Percentiles rank a stretch among this genome's conserved stretches.
Evolutionary conservation across 345 rosid genomes (phyloP).

Genomic region (Lepidium didymum): DNA sequence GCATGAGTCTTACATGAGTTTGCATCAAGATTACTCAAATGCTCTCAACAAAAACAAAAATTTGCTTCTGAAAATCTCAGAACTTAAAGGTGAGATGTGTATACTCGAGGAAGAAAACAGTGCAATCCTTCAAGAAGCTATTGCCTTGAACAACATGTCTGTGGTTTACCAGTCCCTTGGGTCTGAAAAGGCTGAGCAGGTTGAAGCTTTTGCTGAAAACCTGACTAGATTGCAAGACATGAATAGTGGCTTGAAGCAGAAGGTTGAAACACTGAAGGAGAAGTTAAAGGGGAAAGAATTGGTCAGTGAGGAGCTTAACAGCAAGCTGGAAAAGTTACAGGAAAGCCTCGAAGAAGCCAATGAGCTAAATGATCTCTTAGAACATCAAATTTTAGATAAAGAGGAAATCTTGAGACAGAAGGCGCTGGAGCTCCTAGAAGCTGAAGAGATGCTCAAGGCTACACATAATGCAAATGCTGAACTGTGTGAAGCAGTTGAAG

Average conservation of each 20-base stretch:
- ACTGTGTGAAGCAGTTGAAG: conserved; percentile 49
- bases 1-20: conserved; percentile 40
- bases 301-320: conserved; percentile 38
- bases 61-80: conserved; percentile 39
- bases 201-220: conserved; percentile 40
- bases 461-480: conserved; percentile 47
- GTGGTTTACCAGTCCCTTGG: conserved; percentile 47
- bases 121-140: conserved; percentile 42
- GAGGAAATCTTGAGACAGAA: conserved; percentile 53
- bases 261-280: conserved; percentile 40
- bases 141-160: conserved; percentile 41
- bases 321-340: conserved; percentile 43
- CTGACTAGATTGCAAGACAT: conserved; percentile 29
- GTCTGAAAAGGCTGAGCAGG: conserved; percentile 47
- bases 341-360: conserved; percentile 47
- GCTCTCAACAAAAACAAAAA: conserved; percentile 38
- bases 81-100: conserved; percentile 39
- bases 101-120: conserved; percentile 55
- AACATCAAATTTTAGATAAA: conserved; percentile 41
- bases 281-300: conserved; percentile 43
- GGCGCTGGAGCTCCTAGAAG: conserved; percentile 53
- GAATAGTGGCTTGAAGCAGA: conserved; percentile 40
- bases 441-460: conserved; percentile 60
- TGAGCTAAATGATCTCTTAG: conserved; percentile 52
- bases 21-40: conserved; percentile 47